These are phyloP conservation scores for Termitomyces sp. DNA, from an alignment of 768 basidiomycete genomes.

Conservation along the genomic window DNA sequence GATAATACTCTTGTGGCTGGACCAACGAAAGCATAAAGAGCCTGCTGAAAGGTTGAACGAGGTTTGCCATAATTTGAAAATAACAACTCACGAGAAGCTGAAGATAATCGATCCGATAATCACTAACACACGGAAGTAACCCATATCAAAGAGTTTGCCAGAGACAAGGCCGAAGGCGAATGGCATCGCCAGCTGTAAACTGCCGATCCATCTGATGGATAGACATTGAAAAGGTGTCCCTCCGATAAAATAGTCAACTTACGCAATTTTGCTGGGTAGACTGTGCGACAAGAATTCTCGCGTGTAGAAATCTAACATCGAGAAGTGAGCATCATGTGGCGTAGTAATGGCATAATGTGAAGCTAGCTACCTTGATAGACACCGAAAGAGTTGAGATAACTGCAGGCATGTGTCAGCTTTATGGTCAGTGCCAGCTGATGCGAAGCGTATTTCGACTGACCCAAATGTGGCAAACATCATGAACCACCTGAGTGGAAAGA, in stretches of 20 bases:
- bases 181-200: slow-evolving; percentile 20
- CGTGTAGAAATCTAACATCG: slow-evolving; percentile 9
- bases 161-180: slow-evolving; percentile 15
- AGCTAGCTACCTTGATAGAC: slow-evolving; percentile 13
- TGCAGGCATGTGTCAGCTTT: background rate
- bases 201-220: slow-evolving; percentile 19
- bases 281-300: slow-evolving; percentile 2
- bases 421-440: background rate
- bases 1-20: slow-evolving; percentile 32
- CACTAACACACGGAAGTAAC: slow-evolving; percentile 13
- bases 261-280: slow-evolving; percentile 12
- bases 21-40: slow-evolving; percentile 37
- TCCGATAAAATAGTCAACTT: background rate
- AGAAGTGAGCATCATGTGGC: background rate
- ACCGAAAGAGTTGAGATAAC: slow-evolving; percentile 13
- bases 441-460: background rate
- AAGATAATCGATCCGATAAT: slow-evolving; percentile 15
- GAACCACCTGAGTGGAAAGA: slow-evolving; percentile 7
- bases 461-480: slow-evolving; percentile 15
- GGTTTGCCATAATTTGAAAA: background rate
- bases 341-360: background rate
- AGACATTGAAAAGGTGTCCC: background rate
- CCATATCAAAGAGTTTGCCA: slow-evolving; percentile 19
- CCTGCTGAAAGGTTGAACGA: slow-evolving; percentile 5
- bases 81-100: slow-evolving; percentile 12